phyloP scores from a whole-genome alignment of 768 basidiomycete genomes.

The Kwoniella botswanensis region DNA sequence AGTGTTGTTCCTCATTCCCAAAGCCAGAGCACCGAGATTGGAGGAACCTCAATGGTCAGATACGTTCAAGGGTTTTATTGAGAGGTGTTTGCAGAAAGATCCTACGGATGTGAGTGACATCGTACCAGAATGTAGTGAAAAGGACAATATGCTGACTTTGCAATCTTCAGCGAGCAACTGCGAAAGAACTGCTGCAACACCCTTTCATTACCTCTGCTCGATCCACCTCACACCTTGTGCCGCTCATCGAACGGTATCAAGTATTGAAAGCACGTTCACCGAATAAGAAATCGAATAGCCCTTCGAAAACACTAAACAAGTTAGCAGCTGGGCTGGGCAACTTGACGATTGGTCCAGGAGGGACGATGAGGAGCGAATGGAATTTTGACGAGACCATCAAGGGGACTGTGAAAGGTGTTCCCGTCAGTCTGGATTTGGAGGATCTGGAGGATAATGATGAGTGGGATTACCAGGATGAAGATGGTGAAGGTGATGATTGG shows the following conservation, averaged over 20 bases:
- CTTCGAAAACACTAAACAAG: constrained; percentile 57
- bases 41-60: constrained; percentile 78
- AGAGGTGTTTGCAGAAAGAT: constrained; percentile 90
- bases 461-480: constrained; percentile 60
- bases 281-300: constrained; percentile 60
- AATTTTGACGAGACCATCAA: constrained; percentile 69
- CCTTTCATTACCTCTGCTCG: constrained; percentile 85
- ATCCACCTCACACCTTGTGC: constrained; percentile 80
- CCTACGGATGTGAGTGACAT: constrained; percentile 68
- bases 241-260: constrained; percentile 85
- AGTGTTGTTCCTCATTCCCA: constrained; percentile 95
- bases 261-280: constrained; percentile 73
- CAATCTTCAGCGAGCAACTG: constrained; percentile 75
- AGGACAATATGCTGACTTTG: constrained; percentile 19
- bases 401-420: constrained; percentile 51
- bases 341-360: constrained; percentile 29
- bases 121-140: background rate
- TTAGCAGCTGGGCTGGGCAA: constrained; percentile 36
- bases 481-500: constrained; percentile 25
- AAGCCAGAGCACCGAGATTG: constrained; percentile 87
- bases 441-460: constrained; percentile 40
- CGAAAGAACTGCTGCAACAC: constrained; percentile 90
- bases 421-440: constrained; percentile 41
- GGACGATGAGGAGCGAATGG: constrained; percentile 88
- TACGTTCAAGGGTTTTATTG: constrained; percentile 91